Conservation (phyloP, 2,329 filamentous ascomycete species). For the Scedosporium dehoogii region DNA sequence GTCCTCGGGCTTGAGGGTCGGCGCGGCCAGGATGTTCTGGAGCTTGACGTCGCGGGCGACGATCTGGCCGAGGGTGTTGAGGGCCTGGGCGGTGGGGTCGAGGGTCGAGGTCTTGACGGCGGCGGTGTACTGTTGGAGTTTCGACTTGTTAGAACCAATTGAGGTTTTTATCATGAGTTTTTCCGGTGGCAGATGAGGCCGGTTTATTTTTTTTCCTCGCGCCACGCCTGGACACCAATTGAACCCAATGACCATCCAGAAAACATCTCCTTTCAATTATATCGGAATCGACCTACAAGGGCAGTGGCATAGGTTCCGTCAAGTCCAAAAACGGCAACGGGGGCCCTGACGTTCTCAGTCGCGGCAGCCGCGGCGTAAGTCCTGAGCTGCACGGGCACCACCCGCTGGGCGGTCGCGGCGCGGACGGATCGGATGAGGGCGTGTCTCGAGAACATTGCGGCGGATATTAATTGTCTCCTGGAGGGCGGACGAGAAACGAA, state of each 20-base stretch:
- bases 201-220: not conserved
- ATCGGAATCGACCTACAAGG: slow-evolving; percentile 58
- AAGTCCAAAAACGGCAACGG: slow-evolving; percentile 84
- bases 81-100: slow-evolving; percentile 74
- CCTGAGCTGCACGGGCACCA: slow-evolving; percentile 50
- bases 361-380: slow-evolving; percentile 70
- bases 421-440: slow-evolving; percentile 44
- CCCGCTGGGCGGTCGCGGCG: slow-evolving; percentile 49
- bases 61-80: slow-evolving; percentile 59
- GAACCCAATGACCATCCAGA: not conserved
- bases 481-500: slow-evolving; percentile 9
- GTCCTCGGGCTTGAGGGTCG: slow-evolving; percentile 68
- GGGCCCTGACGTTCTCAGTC: slow-evolving; percentile 64
- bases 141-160: not conserved
- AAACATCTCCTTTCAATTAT: not conserved
- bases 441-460: slow-evolving; percentile 52
- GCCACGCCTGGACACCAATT: not conserved
- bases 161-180: not conserved
- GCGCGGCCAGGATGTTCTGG: slow-evolving; percentile 61
- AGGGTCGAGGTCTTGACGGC: slow-evolving; percentile 79
- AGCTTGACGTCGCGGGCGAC: slow-evolving; percentile 82
- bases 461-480: slow-evolving; percentile 10
- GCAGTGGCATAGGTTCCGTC: slow-evolving; percentile 98
- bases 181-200: not conserved
- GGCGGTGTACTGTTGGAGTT: slow-evolving; percentile 70